These are phyloP conservation scores for Flueggea neowawraea DNA, from an alignment of 441 rosid genomes.

Conservation along the genomic window DNA sequence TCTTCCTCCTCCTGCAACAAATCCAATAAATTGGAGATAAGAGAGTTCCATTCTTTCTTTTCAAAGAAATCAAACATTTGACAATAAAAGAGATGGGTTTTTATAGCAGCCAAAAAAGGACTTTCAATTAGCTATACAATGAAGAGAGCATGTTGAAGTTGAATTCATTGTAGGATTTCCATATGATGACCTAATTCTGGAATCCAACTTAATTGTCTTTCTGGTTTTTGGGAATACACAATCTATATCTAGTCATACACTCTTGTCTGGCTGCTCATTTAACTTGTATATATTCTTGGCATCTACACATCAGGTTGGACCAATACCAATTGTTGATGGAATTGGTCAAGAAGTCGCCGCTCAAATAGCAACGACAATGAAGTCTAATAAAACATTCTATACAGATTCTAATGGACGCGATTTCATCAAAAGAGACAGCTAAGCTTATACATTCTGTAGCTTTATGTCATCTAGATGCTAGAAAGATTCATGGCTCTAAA, in stretches of 20 bases:
- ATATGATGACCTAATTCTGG: conserved; percentile 7
- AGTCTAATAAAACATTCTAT: conserved; percentile 78
- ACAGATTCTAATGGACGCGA: conserved; percentile 99
- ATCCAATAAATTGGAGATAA: background rate
- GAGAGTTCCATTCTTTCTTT: conserved; percentile 18
- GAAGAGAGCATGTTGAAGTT: conserved; percentile 94
- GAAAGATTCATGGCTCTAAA: conserved; percentile 8
- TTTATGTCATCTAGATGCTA: background rate
- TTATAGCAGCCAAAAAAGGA: too few relatives aligned
- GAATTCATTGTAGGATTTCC: conserved; percentile 83
- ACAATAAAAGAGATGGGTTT: too few relatives aligned
- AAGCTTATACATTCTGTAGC: too few relatives aligned
- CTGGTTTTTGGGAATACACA: too few relatives aligned
- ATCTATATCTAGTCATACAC: background rate
- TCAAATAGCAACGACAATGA: conserved; percentile 68
- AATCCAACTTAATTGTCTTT: background rate
- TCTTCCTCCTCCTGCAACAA: conserved; percentile 85
- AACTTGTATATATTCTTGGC: conserved; percentile 5
- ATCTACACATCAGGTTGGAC: conserved; percentile 68
- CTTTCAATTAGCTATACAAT: too few relatives aligned
- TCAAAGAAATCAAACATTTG: too few relatives aligned
- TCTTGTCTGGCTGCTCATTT: background rate
- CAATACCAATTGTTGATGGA: conserved; percentile 78
- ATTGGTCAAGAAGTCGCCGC: conserved; percentile 89
- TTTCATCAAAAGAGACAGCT: conserved; percentile 81